Conservation (phyloP, 2,329 filamentous ascomycete species). For the Pseudocercospora cruenta region DNA sequence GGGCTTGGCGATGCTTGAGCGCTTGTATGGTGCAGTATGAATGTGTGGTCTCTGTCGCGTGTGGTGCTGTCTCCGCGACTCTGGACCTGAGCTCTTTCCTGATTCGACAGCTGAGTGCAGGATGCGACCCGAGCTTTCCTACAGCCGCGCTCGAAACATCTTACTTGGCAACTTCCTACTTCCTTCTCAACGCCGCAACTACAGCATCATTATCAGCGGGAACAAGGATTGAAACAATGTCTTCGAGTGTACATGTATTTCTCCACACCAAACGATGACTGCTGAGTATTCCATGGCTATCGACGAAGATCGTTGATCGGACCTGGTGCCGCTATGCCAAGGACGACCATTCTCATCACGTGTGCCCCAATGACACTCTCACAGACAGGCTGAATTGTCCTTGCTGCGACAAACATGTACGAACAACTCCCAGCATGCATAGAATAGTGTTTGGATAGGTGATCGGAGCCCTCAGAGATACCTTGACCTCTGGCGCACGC, state of each 20-base stretch:
- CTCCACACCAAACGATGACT: neutral
- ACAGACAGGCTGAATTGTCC: neutral
- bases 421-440: neutral
- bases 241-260: too few species aligned
- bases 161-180: neutral
- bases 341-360: neutral
- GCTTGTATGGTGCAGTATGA: neutral
- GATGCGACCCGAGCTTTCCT: neutral
- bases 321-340: neutral
- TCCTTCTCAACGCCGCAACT: neutral
- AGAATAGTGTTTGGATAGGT: neutral
- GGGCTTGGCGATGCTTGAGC: neutral
- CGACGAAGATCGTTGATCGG: neutral
- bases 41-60: neutral
- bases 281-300: neutral
- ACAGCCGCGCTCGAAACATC: neutral
- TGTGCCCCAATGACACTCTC: neutral
- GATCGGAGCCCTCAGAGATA: too few species aligned
- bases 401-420: neutral
- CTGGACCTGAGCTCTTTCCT: neutral
- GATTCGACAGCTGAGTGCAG: neutral
- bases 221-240: too few species aligned
- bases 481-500: too few species aligned
- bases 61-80: neutral
- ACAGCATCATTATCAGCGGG: neutral